A percentile compares a stretch with the other conserved stretches of the same genome.
These are phyloP conservation scores for Astrephomene gubernaculifera DNA, from an alignment of 139 green algal genomes.

Conservation along the genomic window DNA sequence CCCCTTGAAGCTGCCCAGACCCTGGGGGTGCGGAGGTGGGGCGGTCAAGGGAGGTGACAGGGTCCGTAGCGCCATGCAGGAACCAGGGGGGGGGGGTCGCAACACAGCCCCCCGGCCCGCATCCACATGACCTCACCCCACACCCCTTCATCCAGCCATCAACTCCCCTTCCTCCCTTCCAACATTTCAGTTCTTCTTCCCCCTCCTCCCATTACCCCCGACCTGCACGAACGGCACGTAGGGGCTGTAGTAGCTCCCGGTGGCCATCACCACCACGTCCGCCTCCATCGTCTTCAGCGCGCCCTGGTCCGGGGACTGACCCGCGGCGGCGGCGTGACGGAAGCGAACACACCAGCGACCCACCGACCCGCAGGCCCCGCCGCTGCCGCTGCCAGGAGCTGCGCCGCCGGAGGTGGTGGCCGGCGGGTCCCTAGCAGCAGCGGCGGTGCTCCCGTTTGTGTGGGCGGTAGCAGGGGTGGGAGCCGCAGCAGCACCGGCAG, in stretches of 20 bases:
- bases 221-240: slow-evolving; percentile 35
- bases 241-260: slow-evolving; percentile 40
- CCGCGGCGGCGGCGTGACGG: neutral
- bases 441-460: neutral
- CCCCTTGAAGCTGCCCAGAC: slow-evolving; percentile 29
- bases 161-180: neutral
- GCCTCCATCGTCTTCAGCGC: slow-evolving; percentile 37
- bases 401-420: neutral
- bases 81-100: too few species aligned
- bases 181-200: neutral
- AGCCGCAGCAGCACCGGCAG: too few species aligned
- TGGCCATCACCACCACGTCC: slow-evolving; percentile 37
- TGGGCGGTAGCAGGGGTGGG: neutral
- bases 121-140: too few species aligned
- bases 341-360: slow-evolving; percentile 18
- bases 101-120: too few species aligned
- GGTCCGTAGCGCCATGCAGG: too few species aligned
- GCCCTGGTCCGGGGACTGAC: neutral
- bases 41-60: neutral
- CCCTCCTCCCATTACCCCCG: neutral
- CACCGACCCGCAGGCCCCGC: neutral
- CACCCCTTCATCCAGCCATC: too few species aligned
- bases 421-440: too few species aligned
- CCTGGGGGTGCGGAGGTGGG: neutral
- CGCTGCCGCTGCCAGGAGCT: neutral